Conservation (phyloP, 345 rosid species). For the Citrus maxima region DNA sequence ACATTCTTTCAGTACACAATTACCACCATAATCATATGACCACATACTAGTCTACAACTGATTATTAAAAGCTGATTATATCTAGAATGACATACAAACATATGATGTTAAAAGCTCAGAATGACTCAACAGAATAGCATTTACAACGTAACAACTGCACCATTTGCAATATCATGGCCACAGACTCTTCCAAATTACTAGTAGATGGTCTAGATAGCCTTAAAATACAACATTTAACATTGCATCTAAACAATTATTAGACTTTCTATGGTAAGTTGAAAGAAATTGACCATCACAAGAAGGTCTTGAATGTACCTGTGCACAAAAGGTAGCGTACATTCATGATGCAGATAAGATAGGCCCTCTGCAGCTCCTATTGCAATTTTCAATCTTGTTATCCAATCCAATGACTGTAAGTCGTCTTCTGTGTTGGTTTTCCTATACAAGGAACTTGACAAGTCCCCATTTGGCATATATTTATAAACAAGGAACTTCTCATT, state of each 20-base stretch:
- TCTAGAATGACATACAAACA: neutral
- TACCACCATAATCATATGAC: neutral
- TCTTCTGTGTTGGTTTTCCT: constrained; percentile 58
- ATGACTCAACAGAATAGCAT: neutral
- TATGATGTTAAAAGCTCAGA: neutral
- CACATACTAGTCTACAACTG: neutral
- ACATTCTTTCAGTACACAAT: neutral
- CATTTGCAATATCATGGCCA: neutral
- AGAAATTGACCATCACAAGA: neutral
- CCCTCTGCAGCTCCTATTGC: constrained; percentile 97
- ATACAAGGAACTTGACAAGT: constrained; percentile 73
- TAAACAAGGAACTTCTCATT: constrained; percentile 77
- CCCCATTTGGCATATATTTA: constrained; percentile 85
- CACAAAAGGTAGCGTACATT: constrained; percentile 80
- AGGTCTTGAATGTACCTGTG: constrained; percentile 60
- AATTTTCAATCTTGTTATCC: constrained; percentile 96
- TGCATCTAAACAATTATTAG: neutral
- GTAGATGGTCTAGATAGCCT: neutral
- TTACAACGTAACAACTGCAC: neutral
- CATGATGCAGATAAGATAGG: constrained; percentile 84
- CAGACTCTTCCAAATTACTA: neutral
- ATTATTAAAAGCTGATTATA: neutral
- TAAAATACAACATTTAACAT: neutral
- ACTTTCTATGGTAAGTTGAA: neutral
- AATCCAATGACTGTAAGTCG: constrained; percentile 85